Evolutionary conservation across 345 rosid genomes (phyloP), one percentile per base, ranked within the genome.

Genomic region (Rhodamnia argentea): DNA sequence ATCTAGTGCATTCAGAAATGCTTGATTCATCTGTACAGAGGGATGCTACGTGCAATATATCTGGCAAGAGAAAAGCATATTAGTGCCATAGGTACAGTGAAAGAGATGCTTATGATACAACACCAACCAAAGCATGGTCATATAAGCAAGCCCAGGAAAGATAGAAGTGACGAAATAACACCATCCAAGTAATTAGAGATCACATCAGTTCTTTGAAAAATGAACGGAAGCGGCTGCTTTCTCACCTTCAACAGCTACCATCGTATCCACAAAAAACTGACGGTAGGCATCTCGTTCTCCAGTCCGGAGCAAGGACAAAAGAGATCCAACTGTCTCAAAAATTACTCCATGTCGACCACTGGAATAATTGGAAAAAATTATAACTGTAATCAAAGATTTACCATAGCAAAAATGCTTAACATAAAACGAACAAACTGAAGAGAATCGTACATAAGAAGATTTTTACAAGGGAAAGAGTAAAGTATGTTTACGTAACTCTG

Each of bases 271-370:
- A 88, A 97, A 96, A 91, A 96, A 92, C 86, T 91, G 91, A 78
- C 98, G 90, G 84, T 93, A 96, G 16, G 96, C 94, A 89, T 95
- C 96, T 86, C 94, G 90, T 75, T 94, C 94, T 90, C 94, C 94
- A 86, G 93, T 90, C 82, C 98, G 97, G 86, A 97, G 95, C 92
- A 97, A 90, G 86, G 96, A 92, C 89, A 97, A 90, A 85, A 97
- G 93, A 42, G 96, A 93, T 86, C 95, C 95, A 89, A 96, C 90
- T 7, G 99, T 92, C 85, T 97, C 99, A 88, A 97, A 95, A 85
- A 96, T 89, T 7, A 94, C 93, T 86, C 94, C 96, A 86, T 96
- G 95, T 54, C 92, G 92, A 70, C 90, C 89, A 56, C 98, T 96
- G 92, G 87, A 85, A 91, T 52, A 85, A 32, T 70, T 37, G 44